phyloP scores from a whole-genome alignment of 148 eudicot genomes.

The Chenopodium album region DNA sequence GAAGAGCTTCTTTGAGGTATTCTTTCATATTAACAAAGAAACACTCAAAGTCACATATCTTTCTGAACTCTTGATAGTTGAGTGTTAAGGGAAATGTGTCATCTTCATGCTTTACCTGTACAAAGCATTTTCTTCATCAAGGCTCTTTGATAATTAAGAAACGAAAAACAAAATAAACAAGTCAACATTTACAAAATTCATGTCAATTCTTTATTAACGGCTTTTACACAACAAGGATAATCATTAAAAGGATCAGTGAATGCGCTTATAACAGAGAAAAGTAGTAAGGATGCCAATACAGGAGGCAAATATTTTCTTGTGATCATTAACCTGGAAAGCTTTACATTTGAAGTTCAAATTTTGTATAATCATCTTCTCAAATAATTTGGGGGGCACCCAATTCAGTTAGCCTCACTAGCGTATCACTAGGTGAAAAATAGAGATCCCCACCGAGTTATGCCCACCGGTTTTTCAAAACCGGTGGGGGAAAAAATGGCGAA shows the following conservation, averaged over 20 bases:
- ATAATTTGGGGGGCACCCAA: too few species aligned
- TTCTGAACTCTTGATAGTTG: slow-evolving; percentile 70
- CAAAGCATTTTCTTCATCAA: slow-evolving; percentile 14
- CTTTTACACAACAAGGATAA: background rate
- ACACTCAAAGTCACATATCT: slow-evolving; percentile 47
- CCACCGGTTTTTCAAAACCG: too few species aligned
- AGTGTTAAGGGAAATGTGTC: slow-evolving; percentile 48
- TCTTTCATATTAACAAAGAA: slow-evolving; percentile 55
- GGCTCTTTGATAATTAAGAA: background rate
- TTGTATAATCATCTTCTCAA: background rate
- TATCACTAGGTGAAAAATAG: too few species aligned
- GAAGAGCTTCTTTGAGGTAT: slow-evolving; percentile 80
- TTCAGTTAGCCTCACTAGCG: too few species aligned
- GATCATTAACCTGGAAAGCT: background rate
- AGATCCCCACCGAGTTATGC: too few species aligned
- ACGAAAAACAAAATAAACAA: background rate
- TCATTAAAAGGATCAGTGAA: background rate
- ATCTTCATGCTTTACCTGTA: slow-evolving; percentile 72
- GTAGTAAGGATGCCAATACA: background rate
- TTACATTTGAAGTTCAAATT: background rate
- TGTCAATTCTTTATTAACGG: background rate
- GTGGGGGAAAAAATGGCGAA: too few species aligned
- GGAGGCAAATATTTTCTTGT: background rate
- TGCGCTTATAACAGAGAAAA: background rate
- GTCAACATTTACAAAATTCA: background rate